Conservation (phyloP, 1,139 yeast species). For the Sugiyamaella xylanicola region DNA sequence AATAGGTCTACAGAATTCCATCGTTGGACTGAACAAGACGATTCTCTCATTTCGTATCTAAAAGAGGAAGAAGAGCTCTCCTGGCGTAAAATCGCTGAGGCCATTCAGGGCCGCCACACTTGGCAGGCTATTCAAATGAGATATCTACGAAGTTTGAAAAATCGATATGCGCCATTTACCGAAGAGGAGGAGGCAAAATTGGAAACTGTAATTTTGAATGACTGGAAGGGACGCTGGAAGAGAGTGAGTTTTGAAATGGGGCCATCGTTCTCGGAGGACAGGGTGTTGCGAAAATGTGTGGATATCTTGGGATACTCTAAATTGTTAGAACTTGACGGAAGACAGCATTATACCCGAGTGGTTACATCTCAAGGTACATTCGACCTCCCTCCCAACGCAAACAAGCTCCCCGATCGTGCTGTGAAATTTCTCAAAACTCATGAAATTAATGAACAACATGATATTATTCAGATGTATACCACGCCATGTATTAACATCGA, state of each 20-base stretch:
- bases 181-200: conserved; percentile 40
- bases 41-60: conserved; percentile 43
- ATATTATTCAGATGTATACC: conserved; percentile 18
- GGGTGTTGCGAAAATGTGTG: conserved; percentile 14
- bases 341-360: neutral
- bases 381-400: conserved; percentile 10
- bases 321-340: neutral
- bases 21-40: conserved; percentile 46
- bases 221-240: conserved; percentile 48
- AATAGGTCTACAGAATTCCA: conserved; percentile 3
- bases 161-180: conserved; percentile 42
- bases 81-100: conserved; percentile 46
- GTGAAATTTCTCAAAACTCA: conserved; percentile 1
- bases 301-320: conserved; percentile 15
- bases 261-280: conserved; percentile 30
- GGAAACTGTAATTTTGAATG: conserved; percentile 39
- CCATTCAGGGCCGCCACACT: conserved; percentile 41
- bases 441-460: conserved; percentile 9
- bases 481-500: conserved; percentile 10
- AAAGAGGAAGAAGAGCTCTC: conserved; percentile 44
- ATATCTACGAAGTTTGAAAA: conserved; percentile 45
- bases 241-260: conserved; percentile 41
- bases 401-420: conserved; percentile 11
- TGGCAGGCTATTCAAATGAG: conserved; percentile 52
- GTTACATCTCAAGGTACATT: conserved; percentile 4